These are phyloP conservation scores for Cupressus sempervirens DNA, from an alignment of 75 land plant species.

Conservation along the genomic window DNA sequence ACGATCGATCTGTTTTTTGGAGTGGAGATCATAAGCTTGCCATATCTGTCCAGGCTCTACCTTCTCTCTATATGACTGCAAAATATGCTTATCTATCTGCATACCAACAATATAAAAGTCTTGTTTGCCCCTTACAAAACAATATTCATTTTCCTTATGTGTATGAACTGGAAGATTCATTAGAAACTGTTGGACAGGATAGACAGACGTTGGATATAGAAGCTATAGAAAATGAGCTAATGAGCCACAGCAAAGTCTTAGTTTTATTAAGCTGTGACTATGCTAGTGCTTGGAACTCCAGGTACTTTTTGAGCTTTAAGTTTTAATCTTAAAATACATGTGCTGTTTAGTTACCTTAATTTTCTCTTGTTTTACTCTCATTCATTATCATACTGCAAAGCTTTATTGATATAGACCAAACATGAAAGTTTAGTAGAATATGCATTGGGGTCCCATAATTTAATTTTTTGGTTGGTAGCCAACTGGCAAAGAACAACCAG, in stretches of 20 bases:
- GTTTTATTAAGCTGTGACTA: conserved; percentile 40
- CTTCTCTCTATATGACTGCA: conserved; percentile 41
- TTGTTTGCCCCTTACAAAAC: not conserved
- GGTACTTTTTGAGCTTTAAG: conserved; percentile 18
- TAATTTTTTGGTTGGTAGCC: not conserved
- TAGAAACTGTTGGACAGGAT: not conserved
- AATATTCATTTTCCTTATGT: not conserved
- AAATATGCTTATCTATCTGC: conserved; percentile 37
- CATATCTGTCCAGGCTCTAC: conserved; percentile 27
- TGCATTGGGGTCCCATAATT: not conserved
- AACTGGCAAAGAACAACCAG: too few relatives aligned
- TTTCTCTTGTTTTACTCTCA: not conserved
- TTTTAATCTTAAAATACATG: not conserved
- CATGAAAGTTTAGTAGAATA: not conserved
- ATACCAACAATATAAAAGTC: conserved; percentile 18
- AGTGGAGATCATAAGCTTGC: conserved; percentile 43
- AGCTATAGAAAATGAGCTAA: conserved; percentile 27
- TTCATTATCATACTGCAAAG: not conserved
- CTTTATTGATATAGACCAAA: not conserved
- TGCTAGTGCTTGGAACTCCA: conserved; percentile 52
- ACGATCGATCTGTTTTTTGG: conserved; percentile 39
- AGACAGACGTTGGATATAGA: not conserved
- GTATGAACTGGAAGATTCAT: not conserved
- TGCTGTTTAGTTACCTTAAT: not conserved
- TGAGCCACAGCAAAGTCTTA: conserved; percentile 50